Evolutionary conservation across 768 basidiomycete genomes (phyloP), one percentile per base, ranked within the genome.

Genomic region (Phaffia australis): DNA sequence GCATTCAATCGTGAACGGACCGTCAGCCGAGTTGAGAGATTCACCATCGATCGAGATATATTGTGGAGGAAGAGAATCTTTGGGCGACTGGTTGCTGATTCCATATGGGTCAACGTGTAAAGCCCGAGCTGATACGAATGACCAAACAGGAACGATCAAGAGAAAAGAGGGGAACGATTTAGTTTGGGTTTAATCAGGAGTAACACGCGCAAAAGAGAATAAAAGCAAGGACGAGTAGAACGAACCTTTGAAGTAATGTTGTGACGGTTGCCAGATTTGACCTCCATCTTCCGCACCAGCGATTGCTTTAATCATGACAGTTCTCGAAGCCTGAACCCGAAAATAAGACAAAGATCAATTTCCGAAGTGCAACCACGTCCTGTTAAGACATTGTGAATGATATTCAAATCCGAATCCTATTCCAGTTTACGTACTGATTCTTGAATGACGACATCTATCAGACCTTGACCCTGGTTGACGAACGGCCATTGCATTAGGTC

Each of bases 401-500:
- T 42, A 5, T 42, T 4, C 35, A 42, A n/a, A 42, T 42, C 4
- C 4, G 11, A 42, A 42, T 48, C 21, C 18, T 21, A 16, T 2
- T 16, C 29, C 35, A 30, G 49, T 19, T 25, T 27, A 32, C 51
- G 16, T 4, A 64, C 63, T 35, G 32, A 42, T 30, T 64, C 63
- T 23, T 77, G 76, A 0, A 77, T 70, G 21, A 76, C 75, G 0
- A 77, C 69, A 60, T 77, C 75, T 15, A 76, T 70, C 57, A 73
- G 18, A 1, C 75, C 76, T 47, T 74, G 69, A 1, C 75, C 76
- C n/a, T 72, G 63, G 7, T 66, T 71, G 1, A 72, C 69, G 1
- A 75, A 74, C 1, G 76, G 76, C 71, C 74, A 77, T 59, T 75
- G 75, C 68, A 74, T 73, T 19, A 77, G 71, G 66, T 76, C 75